These are phyloP conservation scores for Umbelopsis ramanniana DNA, from an alignment of 192 early-diverging fungal species.

Conservation along the genomic window DNA sequence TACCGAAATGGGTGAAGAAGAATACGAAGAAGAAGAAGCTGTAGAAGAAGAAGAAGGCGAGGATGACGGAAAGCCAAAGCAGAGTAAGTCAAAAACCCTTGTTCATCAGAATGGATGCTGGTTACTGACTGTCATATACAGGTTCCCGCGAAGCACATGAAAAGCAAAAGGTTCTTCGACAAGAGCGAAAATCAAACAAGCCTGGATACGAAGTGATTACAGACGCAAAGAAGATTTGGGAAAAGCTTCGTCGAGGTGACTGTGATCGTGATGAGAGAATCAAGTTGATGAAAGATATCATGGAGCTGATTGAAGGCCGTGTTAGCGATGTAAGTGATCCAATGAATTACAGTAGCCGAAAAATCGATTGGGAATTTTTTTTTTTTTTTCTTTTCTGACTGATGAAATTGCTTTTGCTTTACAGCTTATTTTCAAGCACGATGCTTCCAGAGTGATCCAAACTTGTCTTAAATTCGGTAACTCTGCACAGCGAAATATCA, in stretches of 20 bases:
- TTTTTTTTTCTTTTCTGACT: too few relatives aligned
- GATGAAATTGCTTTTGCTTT: background rate
- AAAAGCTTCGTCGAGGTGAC: slow-evolving; percentile 76
- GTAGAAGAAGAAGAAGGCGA: slow-evolving; percentile 36
- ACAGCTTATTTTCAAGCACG: slow-evolving; percentile 90
- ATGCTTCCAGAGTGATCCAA: slow-evolving; percentile 92
- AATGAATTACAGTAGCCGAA: too few relatives aligned
- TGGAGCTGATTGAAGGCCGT: slow-evolving; percentile 79
- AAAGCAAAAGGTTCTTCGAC: slow-evolving; percentile 56
- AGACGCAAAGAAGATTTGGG: slow-evolving; percentile 84
- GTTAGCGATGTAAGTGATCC: slow-evolving; percentile 65
- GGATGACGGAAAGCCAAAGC: slow-evolving; percentile 44
- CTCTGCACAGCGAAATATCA: slow-evolving; percentile 70
- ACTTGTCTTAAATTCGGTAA: slow-evolving; percentile 90
- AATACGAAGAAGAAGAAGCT: slow-evolving; percentile 36
- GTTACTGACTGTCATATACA: slow-evolving; percentile 12
- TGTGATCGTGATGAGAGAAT: slow-evolving; percentile 65
- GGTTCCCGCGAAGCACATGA: slow-evolving; percentile 54
- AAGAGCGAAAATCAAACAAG: slow-evolving; percentile 66
- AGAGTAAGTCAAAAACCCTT: slow-evolving; percentile 31
- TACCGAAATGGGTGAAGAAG: background rate
- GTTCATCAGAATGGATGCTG: background rate
- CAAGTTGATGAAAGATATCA: slow-evolving; percentile 76
- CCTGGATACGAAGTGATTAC: slow-evolving; percentile 73
- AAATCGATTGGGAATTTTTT: too few relatives aligned